A percentile compares a stretch with the other conserved stretches of the same genome.
Evolutionary conservation across 2,329 filamentous ascomycete genomes (phyloP).

Genomic region (Ophiostoma tasmaniense): DNA sequence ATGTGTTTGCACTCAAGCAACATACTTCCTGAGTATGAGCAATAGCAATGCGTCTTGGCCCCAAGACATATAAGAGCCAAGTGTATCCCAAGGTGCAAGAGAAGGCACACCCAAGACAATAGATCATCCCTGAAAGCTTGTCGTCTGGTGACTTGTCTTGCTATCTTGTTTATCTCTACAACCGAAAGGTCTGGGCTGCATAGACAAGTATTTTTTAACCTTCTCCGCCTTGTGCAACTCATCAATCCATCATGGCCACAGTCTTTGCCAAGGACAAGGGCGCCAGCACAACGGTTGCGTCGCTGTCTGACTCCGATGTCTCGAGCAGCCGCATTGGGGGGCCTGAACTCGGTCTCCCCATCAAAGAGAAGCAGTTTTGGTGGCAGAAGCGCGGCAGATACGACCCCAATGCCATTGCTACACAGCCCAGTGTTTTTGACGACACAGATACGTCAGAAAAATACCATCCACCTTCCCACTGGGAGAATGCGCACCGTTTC

Average conservation of each 20-base stretch:
- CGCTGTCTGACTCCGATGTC: background rate
- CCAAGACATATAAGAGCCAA: background rate
- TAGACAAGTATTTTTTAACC: background rate
- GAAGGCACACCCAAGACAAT: background rate
- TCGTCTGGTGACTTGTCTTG: background rate
- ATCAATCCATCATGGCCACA: background rate
- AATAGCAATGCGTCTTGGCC: background rate
- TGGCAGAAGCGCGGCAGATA: background rate
- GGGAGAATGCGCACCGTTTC: slow-evolving; percentile 36
- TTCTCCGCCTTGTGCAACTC: background rate
- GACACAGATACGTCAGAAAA: background rate
- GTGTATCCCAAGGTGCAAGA: background rate
- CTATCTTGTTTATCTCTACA: background rate
- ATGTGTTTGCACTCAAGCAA: background rate
- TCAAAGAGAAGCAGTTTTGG: background rate
- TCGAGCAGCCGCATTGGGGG: background rate
- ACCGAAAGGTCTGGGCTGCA: background rate
- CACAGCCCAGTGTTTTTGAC: background rate
- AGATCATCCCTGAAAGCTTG: background rate
- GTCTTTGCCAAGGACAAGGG: slow-evolving; percentile 1
- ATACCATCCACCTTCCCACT: background rate
- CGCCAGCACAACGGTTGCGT: background rate
- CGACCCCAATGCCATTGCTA: background rate
- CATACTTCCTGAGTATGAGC: background rate
- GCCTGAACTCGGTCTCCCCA: background rate